These are phyloP conservation scores for Tricholoma hemisulphureum DNA, from an alignment of 768 basidiomycete genomes.

Conservation along the genomic window DNA sequence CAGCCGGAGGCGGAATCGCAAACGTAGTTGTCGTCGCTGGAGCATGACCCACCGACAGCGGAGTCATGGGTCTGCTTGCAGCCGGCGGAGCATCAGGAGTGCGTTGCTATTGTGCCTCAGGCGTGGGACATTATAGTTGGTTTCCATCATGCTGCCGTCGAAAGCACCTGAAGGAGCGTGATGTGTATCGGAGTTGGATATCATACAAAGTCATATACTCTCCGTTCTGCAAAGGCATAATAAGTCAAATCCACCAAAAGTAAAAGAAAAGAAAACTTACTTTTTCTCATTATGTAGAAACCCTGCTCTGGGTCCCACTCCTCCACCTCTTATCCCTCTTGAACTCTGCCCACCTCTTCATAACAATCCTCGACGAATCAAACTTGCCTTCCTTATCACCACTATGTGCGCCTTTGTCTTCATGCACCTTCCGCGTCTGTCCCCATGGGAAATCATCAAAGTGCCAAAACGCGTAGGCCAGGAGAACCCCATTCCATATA, in stretches of 20 bases:
- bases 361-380: conserved; percentile 93
- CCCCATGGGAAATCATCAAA: conserved; percentile 99
- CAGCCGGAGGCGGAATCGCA: conserved; percentile 41
- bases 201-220: conserved; percentile 70
- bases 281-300: conserved; percentile 75
- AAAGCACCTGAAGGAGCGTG: conserved; percentile 46
- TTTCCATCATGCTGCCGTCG: conserved; percentile 65
- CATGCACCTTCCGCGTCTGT: conserved; percentile 81
- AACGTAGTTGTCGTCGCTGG: conserved; percentile 48
- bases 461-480: conserved; percentile 96
- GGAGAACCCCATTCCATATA: conserved; percentile 95
- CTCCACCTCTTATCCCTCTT: conserved; percentile 95
- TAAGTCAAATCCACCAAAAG: neutral
- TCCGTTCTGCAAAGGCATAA: conserved; percentile 24
- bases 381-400: conserved; percentile 98
- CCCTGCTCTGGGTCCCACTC: conserved; percentile 79
- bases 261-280: conserved; percentile 41
- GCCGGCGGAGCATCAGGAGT: conserved; percentile 69
- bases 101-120: conserved; percentile 68
- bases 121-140: conserved; percentile 44
- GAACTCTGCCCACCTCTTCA: conserved; percentile 99
- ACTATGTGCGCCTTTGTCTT: conserved; percentile 67
- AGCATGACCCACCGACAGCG: conserved; percentile 42
- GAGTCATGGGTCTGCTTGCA: conserved; percentile 49
- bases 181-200: conserved; percentile 74